Evolutionary conservation across 2,329 filamentous ascomycete genomes (phyloP).

Genomic region (Pseudodiploospora longispora): DNA sequence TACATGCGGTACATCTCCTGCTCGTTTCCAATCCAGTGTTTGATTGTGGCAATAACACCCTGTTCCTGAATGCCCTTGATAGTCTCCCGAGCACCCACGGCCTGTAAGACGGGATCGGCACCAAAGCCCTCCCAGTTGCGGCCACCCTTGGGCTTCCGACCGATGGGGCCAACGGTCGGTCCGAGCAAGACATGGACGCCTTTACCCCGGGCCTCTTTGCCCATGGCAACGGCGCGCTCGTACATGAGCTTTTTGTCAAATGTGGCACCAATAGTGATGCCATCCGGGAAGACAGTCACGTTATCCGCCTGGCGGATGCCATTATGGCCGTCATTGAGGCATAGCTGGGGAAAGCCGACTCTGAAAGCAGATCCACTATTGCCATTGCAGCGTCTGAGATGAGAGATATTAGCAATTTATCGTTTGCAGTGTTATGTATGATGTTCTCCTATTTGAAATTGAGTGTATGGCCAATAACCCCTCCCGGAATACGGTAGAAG

Average conservation of each 20-base stretch:
- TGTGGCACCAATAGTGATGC: slow-evolving; percentile 69
- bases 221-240: slow-evolving; percentile 57
- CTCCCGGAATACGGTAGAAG: too few species aligned
- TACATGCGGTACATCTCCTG: slow-evolving; percentile 59
- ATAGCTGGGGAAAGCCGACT: slow-evolving; percentile 64
- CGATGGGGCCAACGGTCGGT: slow-evolving; percentile 62
- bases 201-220: slow-evolving; percentile 65
- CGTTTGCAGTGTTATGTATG: background rate
- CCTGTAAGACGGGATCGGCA: slow-evolving; percentile 64
- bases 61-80: slow-evolving; percentile 62
- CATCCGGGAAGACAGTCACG: slow-evolving; percentile 68
- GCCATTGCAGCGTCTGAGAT: slow-evolving; percentile 56
- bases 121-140: slow-evolving; percentile 73
- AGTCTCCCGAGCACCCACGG: slow-evolving; percentile 66
- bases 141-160: slow-evolving; percentile 63
- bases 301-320: slow-evolving; percentile 68
- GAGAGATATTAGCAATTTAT: background rate
- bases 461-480: too few species aligned
- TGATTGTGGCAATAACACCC: slow-evolving; percentile 48
- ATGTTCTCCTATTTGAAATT: too few species aligned
- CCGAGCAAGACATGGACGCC: slow-evolving; percentile 65
- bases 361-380: slow-evolving; percentile 66
- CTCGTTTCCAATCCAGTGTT: slow-evolving; percentile 48
- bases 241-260: slow-evolving; percentile 68
- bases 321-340: slow-evolving; percentile 62